Evolutionary conservation across 495 filamentous ascomycete species (phyloP).

Genomic region (Parachaetomium inaequale): DNA sequence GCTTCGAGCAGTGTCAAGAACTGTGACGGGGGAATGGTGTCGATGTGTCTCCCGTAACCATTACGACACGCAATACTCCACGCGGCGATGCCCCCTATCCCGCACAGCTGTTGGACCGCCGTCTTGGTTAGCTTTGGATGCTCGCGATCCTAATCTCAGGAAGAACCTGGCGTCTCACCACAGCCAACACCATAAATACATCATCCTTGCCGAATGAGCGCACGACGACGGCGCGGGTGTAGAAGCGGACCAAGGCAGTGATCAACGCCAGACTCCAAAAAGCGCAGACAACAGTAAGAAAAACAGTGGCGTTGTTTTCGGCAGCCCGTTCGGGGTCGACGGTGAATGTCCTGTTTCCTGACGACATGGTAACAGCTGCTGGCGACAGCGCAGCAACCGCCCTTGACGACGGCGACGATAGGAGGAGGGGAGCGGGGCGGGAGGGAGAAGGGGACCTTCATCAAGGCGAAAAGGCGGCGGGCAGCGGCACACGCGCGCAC

Average conservation of each 20-base stretch:
- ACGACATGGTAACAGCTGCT: slow-evolving; percentile 2
- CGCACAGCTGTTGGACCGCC: slow-evolving; percentile 13
- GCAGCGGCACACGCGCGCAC: neutral
- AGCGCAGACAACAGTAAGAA: slow-evolving; percentile 23
- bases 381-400: neutral
- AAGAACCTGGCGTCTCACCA: slow-evolving; percentile 16
- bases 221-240: slow-evolving; percentile 33
- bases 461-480: neutral
- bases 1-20: slow-evolving; percentile 36
- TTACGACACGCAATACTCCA: slow-evolving; percentile 30
- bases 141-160: neutral
- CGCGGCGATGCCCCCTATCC: slow-evolving; percentile 18
- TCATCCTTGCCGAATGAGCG: slow-evolving; percentile 42
- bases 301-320: slow-evolving; percentile 23
- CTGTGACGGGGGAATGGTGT: slow-evolving; percentile 27
- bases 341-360: neutral
- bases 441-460: neutral
- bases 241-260: slow-evolving; percentile 30
- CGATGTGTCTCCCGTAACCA: slow-evolving; percentile 39
- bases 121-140: neutral
- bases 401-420: neutral
- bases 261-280: slow-evolving; percentile 23
- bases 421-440: neutral
- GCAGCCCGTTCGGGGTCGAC: slow-evolving; percentile 22
- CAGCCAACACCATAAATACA: slow-evolving; percentile 44